phyloP scores from a whole-genome alignment of 2,329 filamentous ascomycete genomes.

The Zymoseptoria brevis region DNA sequence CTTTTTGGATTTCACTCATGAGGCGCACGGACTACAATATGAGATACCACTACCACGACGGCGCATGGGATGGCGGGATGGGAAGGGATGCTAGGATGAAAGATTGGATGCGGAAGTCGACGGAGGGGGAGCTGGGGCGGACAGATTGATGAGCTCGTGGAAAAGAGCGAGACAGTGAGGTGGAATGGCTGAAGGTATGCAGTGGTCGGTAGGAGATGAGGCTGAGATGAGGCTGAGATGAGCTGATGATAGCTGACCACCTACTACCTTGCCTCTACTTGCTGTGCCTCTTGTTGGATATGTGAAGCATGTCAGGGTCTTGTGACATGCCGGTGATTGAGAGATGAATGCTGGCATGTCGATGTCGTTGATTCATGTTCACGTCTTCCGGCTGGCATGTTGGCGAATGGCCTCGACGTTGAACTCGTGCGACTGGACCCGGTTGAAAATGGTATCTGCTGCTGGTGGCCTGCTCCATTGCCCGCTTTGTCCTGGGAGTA shows the following conservation, averaged over 20 bases:
- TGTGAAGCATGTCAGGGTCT: too few relatives aligned
- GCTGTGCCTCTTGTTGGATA: too few relatives aligned
- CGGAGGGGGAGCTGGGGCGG: background rate
- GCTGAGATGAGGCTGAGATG: background rate
- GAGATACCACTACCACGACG: background rate
- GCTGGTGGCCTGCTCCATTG: background rate
- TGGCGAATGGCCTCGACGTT: too few relatives aligned
- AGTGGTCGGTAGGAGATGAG: background rate
- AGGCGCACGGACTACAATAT: background rate
- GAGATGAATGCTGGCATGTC: too few relatives aligned
- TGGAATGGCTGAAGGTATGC: background rate
- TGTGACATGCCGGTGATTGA: too few relatives aligned
- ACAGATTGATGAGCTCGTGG: background rate
- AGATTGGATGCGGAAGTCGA: background rate
- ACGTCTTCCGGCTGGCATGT: too few relatives aligned
- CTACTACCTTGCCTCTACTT: too few relatives aligned
- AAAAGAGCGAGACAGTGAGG: background rate
- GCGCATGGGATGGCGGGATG: background rate
- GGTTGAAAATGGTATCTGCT: background rate
- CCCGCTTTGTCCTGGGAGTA: background rate
- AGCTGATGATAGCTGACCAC: background rate
- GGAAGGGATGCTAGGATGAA: background rate
- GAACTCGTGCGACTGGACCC: too few relatives aligned
- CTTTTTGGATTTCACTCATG: background rate
- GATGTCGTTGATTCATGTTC: too few relatives aligned